phyloP scores from a whole-genome alignment of 1,139 yeast species.

The Yamadazyma trypodendri region DNA sequence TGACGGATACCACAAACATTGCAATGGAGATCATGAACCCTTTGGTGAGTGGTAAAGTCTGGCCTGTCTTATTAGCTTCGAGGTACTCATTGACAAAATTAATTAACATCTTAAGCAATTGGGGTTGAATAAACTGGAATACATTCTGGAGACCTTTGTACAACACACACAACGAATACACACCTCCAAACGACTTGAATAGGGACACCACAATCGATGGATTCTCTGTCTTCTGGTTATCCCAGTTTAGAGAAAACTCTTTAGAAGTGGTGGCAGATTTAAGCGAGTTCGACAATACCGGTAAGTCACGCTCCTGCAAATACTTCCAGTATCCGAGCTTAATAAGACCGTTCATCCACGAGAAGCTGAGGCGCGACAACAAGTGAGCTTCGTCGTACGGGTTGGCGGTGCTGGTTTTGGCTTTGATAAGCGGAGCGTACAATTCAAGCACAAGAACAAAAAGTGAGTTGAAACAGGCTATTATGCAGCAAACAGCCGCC shows the following conservation, averaged over 20 bases:
- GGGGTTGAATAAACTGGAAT: conserved; percentile 26
- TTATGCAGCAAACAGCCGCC: background rate
- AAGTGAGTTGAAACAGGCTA: background rate
- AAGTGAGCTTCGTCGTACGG: conserved; percentile 82
- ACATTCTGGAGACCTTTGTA: conserved; percentile 73
- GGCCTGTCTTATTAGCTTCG: conserved; percentile 1
- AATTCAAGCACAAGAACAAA: background rate
- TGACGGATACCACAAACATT: conserved; percentile 24
- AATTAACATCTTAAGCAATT: conserved; percentile 29
- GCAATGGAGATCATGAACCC: conserved; percentile 29
- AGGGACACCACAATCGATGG: conserved; percentile 11
- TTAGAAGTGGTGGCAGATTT: conserved; percentile 19
- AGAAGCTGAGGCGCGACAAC: conserved; percentile 76
- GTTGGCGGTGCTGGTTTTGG: conserved; percentile 21
- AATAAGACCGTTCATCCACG: conserved; percentile 94
- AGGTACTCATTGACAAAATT: conserved; percentile 17
- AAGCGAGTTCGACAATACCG: conserved; percentile 20
- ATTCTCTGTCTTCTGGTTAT: conserved; percentile 4
- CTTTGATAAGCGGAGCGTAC: background rate
- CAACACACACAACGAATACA: conserved; percentile 7
- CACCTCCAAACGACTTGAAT: conserved; percentile 18
- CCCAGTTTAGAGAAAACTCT: conserved; percentile 22
- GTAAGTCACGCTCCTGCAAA: conserved; percentile 53
- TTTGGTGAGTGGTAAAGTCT: conserved; percentile 24
- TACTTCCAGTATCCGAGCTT: conserved; percentile 72